These are phyloP conservation scores for Pleurostoma richardsiae DNA, from an alignment of 2,329 filamentous ascomycete species.

Conservation along the genomic window DNA sequence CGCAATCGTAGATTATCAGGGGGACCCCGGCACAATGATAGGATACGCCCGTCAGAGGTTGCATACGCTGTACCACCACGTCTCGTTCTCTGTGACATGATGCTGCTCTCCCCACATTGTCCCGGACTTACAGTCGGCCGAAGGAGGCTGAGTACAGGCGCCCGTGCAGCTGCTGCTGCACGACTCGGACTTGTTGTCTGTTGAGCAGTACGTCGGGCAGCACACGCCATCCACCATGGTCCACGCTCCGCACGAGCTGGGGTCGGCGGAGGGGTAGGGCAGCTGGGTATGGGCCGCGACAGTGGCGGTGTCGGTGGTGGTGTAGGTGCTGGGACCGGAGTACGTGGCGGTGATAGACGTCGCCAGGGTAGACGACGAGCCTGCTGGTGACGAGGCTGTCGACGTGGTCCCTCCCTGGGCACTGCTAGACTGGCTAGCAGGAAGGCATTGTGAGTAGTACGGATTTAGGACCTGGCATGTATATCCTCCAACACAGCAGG, in stretches of 20 bases:
- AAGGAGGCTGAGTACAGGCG: not conserved
- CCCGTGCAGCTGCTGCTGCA: conserved; percentile 1
- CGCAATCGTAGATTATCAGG: no score
- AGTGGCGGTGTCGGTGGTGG: conserved; percentile 2
- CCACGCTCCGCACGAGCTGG: conserved; percentile 1
- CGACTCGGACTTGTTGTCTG: not conserved
- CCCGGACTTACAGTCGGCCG: conserved; percentile 1
- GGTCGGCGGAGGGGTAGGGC: not conserved
- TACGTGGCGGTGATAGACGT: not conserved
- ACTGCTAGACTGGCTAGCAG: no score
- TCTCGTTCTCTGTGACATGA: not conserved
- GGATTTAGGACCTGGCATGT: no score
- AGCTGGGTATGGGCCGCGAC: not conserved
- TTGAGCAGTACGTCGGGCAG: conserved; percentile 2
- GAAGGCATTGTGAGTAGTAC: no score
- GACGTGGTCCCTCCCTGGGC: no score
- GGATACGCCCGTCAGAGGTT: no score
- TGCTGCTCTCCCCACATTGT: conserved; percentile 2
- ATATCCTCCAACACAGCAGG: no score
- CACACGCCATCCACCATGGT: conserved; percentile 1
- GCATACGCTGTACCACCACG: not conserved
- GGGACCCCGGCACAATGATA: no score
- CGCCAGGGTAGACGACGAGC: no score
- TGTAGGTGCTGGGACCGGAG: not conserved
- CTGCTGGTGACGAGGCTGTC: no score